phyloP scores from a whole-genome alignment of 345 rosid species.

The Melaleuca alternifolia region DNA sequence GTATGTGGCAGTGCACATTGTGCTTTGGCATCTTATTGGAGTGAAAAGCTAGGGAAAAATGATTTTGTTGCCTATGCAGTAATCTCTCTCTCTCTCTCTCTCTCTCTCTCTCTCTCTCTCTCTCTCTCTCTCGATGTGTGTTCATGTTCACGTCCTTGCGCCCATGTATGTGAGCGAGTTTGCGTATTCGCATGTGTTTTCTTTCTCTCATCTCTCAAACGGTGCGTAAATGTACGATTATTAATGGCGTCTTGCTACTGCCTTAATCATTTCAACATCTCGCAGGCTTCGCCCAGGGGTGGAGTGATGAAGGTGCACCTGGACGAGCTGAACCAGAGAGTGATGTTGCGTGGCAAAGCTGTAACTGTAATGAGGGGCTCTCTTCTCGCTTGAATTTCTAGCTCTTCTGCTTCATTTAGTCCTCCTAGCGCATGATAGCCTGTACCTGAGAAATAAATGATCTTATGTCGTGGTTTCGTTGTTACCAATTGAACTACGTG shows the following conservation, averaged over 20 bases:
- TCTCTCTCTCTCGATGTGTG: background rate
- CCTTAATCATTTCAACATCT: background rate
- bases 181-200: background rate
- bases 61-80: constrained; percentile 54
- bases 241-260: background rate
- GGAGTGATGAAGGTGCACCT: constrained; percentile 43
- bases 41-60: constrained; percentile 35
- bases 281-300: constrained; percentile 54
- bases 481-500: background rate
- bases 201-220: too few species aligned
- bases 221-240: background rate
- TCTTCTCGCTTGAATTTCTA: constrained; percentile 29
- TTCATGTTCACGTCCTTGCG: background rate
- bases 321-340: constrained; percentile 39
- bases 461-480: background rate
- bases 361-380: constrained; percentile 59
- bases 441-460: background rate
- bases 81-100: background rate
- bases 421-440: background rate
- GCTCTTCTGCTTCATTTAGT: background rate
- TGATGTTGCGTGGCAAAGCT: constrained; percentile 56
- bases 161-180: background rate
- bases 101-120: background rate
- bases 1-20: constrained; percentile 83
- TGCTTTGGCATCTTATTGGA: constrained; percentile 67